Evolutionary conservation across 129 eudicot species (phyloP).

Genomic region (Lactuca saligna): DNA sequence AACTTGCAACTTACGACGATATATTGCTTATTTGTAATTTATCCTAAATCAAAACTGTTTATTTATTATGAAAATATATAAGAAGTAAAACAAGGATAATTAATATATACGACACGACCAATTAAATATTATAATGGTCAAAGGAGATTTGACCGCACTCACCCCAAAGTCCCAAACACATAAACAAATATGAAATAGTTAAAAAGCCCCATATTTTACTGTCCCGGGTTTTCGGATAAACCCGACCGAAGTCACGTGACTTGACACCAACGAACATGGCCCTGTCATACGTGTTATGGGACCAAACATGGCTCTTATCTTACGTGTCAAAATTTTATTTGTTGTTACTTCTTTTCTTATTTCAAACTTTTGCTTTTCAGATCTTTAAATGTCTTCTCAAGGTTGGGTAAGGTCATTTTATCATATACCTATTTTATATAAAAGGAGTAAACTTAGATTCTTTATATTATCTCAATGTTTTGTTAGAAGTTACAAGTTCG

Average conservation of each 20-base stretch:
- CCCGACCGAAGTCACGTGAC: slow-evolving; percentile 45
- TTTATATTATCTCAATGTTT: neutral
- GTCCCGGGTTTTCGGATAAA: slow-evolving; percentile 24
- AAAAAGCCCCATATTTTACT: slow-evolving; percentile 21
- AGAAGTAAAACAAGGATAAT: neutral
- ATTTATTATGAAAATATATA: neutral
- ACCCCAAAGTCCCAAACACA: slow-evolving; percentile 6
- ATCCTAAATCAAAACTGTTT: too few relatives aligned
- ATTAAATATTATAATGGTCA: slow-evolving; percentile 7
- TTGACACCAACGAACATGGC: slow-evolving; percentile 25
- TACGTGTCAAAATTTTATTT: slow-evolving; percentile 30
- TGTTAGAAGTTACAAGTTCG: neutral
- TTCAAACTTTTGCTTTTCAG: slow-evolving; percentile 6
- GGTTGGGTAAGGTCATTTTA: slow-evolving; percentile 21
- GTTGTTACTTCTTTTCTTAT: neutral
- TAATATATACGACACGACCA: neutral
- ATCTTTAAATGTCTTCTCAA: slow-evolving; percentile 14
- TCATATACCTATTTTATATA: too few relatives aligned
- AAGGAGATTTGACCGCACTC: slow-evolving; percentile 34
- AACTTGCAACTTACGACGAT: too few relatives aligned
- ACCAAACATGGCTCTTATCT: slow-evolving; percentile 25
- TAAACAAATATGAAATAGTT: slow-evolving; percentile 12
- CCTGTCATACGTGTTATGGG: slow-evolving; percentile 29
- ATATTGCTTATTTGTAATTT: too few relatives aligned
- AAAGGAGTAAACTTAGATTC: too few relatives aligned